Evolutionary conservation across 2,329 filamentous ascomycete species (phyloP).

Genomic region (Septoria petroselini): DNA sequence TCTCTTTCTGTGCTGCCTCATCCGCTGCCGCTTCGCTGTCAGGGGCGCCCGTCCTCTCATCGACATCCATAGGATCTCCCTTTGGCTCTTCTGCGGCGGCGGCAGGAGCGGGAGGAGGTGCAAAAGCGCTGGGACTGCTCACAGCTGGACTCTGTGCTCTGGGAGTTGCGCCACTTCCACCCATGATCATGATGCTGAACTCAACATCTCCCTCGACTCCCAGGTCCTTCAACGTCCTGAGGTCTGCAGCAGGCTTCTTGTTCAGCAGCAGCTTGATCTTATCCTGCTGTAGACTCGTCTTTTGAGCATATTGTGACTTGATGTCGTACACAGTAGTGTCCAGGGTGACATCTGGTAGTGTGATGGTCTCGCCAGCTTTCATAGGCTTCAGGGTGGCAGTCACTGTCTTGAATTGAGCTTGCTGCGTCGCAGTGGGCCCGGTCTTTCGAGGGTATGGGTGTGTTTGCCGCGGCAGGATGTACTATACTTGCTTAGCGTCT

Average conservation of each 20-base stretch:
- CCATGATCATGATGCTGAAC: conserved; percentile 85
- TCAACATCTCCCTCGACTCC: conserved; percentile 60
- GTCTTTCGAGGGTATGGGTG: conserved; percentile 50
- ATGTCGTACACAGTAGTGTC: conserved; percentile 76
- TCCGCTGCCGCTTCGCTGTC: conserved; percentile 37
- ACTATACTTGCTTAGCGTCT: conserved; percentile 47
- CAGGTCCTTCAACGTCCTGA: conserved; percentile 36
- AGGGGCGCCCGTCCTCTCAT: conserved; percentile 31
- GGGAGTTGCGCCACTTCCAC: conserved; percentile 45
- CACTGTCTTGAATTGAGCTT: conserved; percentile 38
- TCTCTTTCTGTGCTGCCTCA: conserved; percentile 53
- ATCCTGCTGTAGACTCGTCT: conserved; percentile 62
- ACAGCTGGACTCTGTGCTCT: conserved; percentile 42
- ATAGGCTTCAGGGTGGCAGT: conserved; percentile 69
- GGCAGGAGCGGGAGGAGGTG: conserved; percentile 38
- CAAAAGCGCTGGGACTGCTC: conserved; percentile 23
- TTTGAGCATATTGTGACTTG: conserved; percentile 64
- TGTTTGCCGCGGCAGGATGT: conserved; percentile 66
- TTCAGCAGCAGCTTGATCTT: conserved; percentile 84
- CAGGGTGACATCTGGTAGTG: conserved; percentile 58
- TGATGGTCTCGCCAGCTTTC: conserved; percentile 67
- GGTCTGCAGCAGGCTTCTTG: conserved; percentile 70
- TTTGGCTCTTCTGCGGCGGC: conserved; percentile 32
- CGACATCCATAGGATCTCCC: conserved; percentile 36
- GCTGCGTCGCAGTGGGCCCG: conserved; percentile 44